Evolutionary conservation across 2,329 filamentous ascomycete genomes (phyloP), one percentile per base, ranked within the genome.

Genomic region (Colletotrichum sp.): DNA sequence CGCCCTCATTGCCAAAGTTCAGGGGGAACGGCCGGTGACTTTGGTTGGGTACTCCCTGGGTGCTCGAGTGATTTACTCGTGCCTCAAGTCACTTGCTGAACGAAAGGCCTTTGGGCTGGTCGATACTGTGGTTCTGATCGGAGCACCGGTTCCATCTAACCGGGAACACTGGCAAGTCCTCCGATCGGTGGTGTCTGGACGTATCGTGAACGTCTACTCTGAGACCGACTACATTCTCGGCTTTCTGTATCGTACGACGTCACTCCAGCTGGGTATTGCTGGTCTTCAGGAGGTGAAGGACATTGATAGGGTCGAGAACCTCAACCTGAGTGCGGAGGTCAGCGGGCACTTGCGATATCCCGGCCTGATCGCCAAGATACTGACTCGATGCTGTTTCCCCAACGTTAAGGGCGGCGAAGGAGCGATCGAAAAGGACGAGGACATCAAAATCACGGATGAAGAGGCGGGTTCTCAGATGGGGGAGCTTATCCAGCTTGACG

Each of bases 191-290:
- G 95, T 98, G 1, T 91, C 93, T 3, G 96, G 96, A 4, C 91
- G 94, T 73, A 89, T 98, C 9, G 94, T 98, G 79, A 98, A 98
- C 79, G 95, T 96, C 10, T 98, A 94, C 84, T 96, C 95, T 3
- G 92, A 93, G 68, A 96, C 97, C 76, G 96, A 98, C 83, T 94
- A 95, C 80, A 92, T 98, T 36, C 91, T 98, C 2, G 96, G 92
- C 1, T 96, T 98, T 82, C 87, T 98, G 21, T 98, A 98, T 83
- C 92, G 96, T 60, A 93, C 95, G 4, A 95, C 94, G 55, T 96
- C 93, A 74, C 90, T 98, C 32, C 94, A 97, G 78, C 90, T 94
- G 55, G 96, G 96, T 5, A 91, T 98, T 56, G 96, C 96, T 0
- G 96, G 96, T 0, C 86, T 98, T 2, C 94, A 98, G 82, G 89